Percentiles rank a stretch among this genome's conserved stretches.
phyloP scores from a whole-genome alignment of 805 yeast genomes.

The Barnettozyma siamensis region DNA sequence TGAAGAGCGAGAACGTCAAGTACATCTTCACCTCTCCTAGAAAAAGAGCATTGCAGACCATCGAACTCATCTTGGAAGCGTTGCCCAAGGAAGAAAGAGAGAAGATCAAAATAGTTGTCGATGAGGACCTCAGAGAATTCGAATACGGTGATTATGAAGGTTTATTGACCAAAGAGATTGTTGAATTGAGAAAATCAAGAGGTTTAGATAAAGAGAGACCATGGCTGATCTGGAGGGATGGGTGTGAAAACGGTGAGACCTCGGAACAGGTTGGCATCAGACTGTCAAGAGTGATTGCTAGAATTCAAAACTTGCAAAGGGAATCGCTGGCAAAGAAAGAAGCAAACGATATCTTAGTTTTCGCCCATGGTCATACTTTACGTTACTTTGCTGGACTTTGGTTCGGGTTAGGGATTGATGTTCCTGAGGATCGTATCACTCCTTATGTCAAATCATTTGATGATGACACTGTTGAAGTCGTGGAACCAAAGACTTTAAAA shows the following conservation, averaged over 20 bases:
- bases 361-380: conserved; percentile 92
- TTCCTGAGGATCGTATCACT: conserved; percentile 1
- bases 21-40: conserved; percentile 78
- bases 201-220: conserved; percentile 47
- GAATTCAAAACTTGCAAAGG: conserved; percentile 56
- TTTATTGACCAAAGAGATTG: conserved; percentile 58
- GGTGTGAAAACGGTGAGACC: conserved; percentile 87
- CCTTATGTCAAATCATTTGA: conserved; percentile 20
- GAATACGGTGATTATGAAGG: conserved; percentile 97
- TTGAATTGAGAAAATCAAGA: conserved; percentile 47
- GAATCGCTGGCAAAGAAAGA: conserved; percentile 43
- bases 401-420: conserved; percentile 42
- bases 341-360: conserved; percentile 69
- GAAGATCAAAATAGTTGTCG: conserved; percentile 40
- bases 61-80: conserved; percentile 51
- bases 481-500: conserved; percentile 28
- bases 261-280: conserved; percentile 61
- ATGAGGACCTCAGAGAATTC: conserved; percentile 86
- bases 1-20: conserved; percentile 59
- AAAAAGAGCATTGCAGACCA: conserved; percentile 69
- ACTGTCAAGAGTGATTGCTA: conserved; percentile 62
- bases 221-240: conserved; percentile 89
- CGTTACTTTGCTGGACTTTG: conserved; percentile 88
- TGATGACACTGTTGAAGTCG: conserved; percentile 27
- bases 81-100: conserved; percentile 38